Base-by-base conservation (phyloP, 106 monocot species). In the Dendrobium huoshanense region DNA sequence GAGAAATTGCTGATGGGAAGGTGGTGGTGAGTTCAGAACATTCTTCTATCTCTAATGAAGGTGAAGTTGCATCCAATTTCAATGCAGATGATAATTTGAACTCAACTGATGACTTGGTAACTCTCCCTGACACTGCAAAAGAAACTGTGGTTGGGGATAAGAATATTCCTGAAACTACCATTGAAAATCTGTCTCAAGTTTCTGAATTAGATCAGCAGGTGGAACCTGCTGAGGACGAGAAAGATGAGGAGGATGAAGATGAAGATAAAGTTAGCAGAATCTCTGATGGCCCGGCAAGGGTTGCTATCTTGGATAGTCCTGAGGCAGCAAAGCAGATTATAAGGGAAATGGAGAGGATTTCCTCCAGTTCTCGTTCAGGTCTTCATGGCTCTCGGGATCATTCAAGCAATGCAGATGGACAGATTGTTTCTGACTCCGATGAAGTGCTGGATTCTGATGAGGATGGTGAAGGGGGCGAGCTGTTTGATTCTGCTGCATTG, bases 401-500 rank as follows among this genome's bases (percentile, higher is more conserved):
- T 67, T 72, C 41, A 18, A 41, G 72, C 11, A 72, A 72, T 76
- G 45, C 27, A 18, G 76, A 93, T 81, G 89, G 91, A 4, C 88
- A 90, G 65, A 87, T 91, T 82, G 86, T 86, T 29, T 73, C 82
- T 0, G 87, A 92, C 55, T 90, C 89, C 0, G 92, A 94, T 33
- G 87, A 91, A 37, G 85, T 87, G 22, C 79, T 81, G 49, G 92
- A 88, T 29, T 88, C 80, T 72, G 91, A 91, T 51, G 93, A 93
- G 11, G 91, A 91, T n/a, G 88, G 78, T 54, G 88, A 89, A 27
- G 89, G 80, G 19, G 87, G 87, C 40, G 87, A 90, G 81, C 67
- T 87, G 2, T 87, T 94, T 72, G 96, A 96, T 67, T 89, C 91
- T 76, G 93, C 87, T 81, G 91, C 93, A 19, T 83, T 96, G 78